Evolutionary conservation across 2,329 filamentous ascomycete species (phyloP).

Genomic region (Botryotinia calthae): DNA sequence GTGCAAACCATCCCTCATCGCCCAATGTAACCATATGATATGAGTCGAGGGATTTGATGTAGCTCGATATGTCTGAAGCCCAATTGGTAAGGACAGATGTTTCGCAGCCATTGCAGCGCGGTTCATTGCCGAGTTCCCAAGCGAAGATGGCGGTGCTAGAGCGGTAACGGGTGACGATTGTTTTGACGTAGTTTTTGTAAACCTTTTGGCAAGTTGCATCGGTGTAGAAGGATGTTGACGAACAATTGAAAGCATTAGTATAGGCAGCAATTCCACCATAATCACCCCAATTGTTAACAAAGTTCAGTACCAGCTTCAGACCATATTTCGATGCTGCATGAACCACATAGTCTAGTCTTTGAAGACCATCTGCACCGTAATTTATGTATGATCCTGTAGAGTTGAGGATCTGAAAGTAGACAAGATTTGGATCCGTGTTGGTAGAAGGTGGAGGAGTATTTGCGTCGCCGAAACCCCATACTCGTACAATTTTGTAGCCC

Average conservation of each 20-base stretch:
- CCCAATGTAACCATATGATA: conserved; percentile 62
- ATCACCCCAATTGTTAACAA: conserved; percentile 68
- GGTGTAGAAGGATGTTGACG: conserved; percentile 55
- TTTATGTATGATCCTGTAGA: conserved; percentile 56
- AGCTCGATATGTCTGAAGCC: conserved; percentile 55
- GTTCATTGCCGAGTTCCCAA: conserved; percentile 68
- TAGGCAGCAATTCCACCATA: conserved; percentile 63
- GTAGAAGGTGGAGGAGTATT: conserved; percentile 22
- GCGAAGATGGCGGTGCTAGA: conserved; percentile 59
- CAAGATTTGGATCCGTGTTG: conserved; percentile 39
- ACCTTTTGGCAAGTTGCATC: conserved; percentile 51
- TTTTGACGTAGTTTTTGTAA: conserved; percentile 58
- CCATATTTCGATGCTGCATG: conserved; percentile 55
- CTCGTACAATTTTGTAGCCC: conserved; percentile 54
- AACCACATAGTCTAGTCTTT: conserved; percentile 64
- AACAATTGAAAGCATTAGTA: conserved; percentile 52
- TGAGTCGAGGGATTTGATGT: conserved; percentile 61
- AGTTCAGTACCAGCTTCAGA: conserved; percentile 61
- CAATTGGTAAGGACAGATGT: conserved; percentile 58
- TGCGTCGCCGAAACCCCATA: conserved; percentile 48
- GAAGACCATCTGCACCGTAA: conserved; percentile 58
- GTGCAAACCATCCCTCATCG: conserved; percentile 58
- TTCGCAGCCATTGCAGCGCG: conserved; percentile 59
- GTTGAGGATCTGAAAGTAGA: conserved; percentile 47
- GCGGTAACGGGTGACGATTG: conserved; percentile 58